Conservation (phyloP, 2,329 filamentous ascomycete genomes). For the Pseudocercospora fuligena region DNA sequence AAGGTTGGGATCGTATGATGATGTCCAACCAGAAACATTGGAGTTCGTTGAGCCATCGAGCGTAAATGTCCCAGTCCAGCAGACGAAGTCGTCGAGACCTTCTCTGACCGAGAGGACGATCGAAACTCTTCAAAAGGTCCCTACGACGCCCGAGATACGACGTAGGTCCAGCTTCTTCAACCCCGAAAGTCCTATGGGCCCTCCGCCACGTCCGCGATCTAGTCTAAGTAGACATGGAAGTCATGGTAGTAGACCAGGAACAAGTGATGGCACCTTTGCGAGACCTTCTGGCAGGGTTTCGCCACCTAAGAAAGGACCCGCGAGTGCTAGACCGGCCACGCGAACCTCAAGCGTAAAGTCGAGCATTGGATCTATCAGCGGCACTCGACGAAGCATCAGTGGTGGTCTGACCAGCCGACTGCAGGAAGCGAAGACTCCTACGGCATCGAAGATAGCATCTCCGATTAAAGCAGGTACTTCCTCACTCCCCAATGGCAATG, state of each 20-base stretch:
- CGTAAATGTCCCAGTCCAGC: conserved; percentile 14
- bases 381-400: conserved; percentile 35
- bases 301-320: conserved; percentile 42
- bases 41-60: conserved; percentile 29
- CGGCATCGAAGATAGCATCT: conserved; percentile 20
- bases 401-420: conserved; percentile 32
- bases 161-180: conserved; percentile 76
- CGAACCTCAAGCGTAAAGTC: conserved; percentile 24
- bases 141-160: conserved; percentile 74
- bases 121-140: conserved; percentile 78
- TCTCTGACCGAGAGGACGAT: conserved; percentile 84
- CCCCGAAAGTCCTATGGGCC: conserved; percentile 61
- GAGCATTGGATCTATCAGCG: conserved; percentile 31
- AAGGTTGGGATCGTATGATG: conserved; percentile 25
- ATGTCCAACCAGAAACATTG: conserved; percentile 24
- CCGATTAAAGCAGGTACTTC: conserved; percentile 25
- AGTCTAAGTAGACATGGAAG: conserved; percentile 57
- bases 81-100: conserved; percentile 48
- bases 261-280: conserved; percentile 48
- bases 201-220: conserved; percentile 68
- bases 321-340: conserved; percentile 40
- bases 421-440: conserved; percentile 26
- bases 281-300: conserved; percentile 33
- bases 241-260: conserved; percentile 53
- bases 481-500: conserved; percentile 15